A percentile compares a stretch with the other conserved stretches of the same genome.
Evolutionary conservation across 1,284 basidiomycete genomes (phyloP).

Genomic region (Trichosporon sp.): DNA sequence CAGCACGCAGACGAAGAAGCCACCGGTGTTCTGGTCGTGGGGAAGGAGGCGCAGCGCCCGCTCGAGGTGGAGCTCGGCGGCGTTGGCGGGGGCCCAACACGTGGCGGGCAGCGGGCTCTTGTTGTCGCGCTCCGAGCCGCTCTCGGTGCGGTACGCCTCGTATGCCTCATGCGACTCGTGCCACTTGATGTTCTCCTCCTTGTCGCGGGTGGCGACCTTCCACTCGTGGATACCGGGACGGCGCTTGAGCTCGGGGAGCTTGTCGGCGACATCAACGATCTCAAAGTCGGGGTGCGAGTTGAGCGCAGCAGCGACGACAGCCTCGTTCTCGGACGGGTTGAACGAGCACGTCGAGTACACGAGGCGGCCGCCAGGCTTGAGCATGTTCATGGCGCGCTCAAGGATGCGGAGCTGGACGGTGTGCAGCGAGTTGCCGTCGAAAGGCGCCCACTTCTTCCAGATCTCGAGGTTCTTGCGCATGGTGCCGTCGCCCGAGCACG

Average conservation of each 20-base stretch:
- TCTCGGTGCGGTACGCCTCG: conserved; percentile 32
- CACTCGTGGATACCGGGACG: conserved; percentile 70
- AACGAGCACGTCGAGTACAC: conserved; percentile 98
- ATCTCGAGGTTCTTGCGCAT: conserved; percentile 91
- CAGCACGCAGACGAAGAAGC: conserved; percentile 92
- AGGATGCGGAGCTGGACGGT: conserved; percentile 90
- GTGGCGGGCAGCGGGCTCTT: conserved; percentile 54
- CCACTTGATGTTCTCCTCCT: background rate
- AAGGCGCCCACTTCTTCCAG: conserved; percentile 87
- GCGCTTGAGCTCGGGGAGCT: conserved; percentile 68
- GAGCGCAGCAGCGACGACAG: conserved; percentile 83
- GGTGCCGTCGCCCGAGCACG: conserved; percentile 93
- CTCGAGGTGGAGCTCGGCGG: conserved; percentile 98
- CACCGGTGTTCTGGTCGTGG: conserved; percentile 93
- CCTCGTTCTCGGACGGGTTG: conserved; percentile 97
- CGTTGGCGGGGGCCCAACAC: conserved; percentile 72
- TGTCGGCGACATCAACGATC: conserved; percentile 71
- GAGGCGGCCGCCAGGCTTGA: conserved; percentile 79
- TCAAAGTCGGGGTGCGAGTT: conserved; percentile 70
- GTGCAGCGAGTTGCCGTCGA: conserved; percentile 88
- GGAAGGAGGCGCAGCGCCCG: conserved; percentile 93
- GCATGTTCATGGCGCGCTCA: conserved; percentile 82
- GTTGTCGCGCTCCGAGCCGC: conserved; percentile 35
- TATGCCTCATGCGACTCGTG: conserved; percentile 30
- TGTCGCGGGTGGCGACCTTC: conserved; percentile 56